Conservation (phyloP, 2,329 filamentous ascomycete species). For the Fusarium solani-melongenae region DNA sequence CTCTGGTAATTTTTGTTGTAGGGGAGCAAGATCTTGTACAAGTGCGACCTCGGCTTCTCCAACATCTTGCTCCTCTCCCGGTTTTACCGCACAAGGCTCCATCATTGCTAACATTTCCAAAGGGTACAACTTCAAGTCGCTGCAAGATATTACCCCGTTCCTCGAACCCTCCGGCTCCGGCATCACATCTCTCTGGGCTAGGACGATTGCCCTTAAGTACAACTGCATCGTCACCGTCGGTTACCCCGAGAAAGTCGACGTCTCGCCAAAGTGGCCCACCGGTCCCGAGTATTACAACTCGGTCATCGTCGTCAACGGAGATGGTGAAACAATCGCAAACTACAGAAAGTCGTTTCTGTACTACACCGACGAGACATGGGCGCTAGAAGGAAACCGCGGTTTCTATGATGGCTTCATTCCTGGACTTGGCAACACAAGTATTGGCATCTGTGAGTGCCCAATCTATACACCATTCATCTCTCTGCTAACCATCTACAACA, state of each 20-base stretch:
- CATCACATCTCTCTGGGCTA: conserved; percentile 77
- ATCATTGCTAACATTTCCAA: conserved; percentile 2
- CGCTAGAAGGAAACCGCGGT: conserved; percentile 62
- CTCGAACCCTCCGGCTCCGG: conserved; percentile 75
- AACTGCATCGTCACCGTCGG: conserved; percentile 76
- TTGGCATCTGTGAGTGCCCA: conserved; percentile 65
- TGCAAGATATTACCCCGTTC: conserved; percentile 74
- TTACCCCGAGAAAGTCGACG: conserved; percentile 77
- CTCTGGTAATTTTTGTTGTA: conserved; percentile 62
- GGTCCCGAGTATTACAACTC: conserved; percentile 67
- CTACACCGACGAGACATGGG: conserved; percentile 71
- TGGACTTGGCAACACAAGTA: conserved; percentile 62
- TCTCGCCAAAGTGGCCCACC: conserved; percentile 60
- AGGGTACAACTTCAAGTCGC: conserved; percentile 83
- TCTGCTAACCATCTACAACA: neutral
- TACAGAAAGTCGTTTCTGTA: conserved; percentile 72
- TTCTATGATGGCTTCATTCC: conserved; percentile 61
- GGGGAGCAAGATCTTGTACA: neutral
- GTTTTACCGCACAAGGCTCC: neutral
- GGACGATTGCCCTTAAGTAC: conserved; percentile 71
- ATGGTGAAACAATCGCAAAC: conserved; percentile 70
- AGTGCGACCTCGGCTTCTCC: neutral
- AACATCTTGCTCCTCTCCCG: neutral
- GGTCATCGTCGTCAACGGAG: conserved; percentile 63
- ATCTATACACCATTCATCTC: neutral